These are phyloP conservation scores for Sanghuangporus weigelae DNA, from an alignment of 1,284 basidiomycete genomes.

Conservation along the genomic window DNA sequence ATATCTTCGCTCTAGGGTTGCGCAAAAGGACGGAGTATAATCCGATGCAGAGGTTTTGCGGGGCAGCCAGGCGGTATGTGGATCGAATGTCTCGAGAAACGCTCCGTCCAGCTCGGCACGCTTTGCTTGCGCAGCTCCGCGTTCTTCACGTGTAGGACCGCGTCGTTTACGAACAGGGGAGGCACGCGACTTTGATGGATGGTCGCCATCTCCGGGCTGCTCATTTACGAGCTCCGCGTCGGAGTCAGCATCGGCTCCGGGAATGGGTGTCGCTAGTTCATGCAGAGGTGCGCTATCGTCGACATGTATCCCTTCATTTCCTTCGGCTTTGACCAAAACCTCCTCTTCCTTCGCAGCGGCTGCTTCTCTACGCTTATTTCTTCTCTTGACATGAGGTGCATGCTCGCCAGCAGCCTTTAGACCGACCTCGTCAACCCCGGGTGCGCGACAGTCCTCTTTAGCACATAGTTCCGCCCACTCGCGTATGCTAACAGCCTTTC, in stretches of 20 bases:
- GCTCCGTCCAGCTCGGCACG: conserved; percentile 49
- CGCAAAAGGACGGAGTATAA: conserved; percentile 83
- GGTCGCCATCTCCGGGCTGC: conserved; percentile 31
- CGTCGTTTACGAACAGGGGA: conserved; percentile 37
- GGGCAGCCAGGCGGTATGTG: conserved; percentile 74
- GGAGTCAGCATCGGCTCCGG: conserved; percentile 6
- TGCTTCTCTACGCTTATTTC: conserved; percentile 22
- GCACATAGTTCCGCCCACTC: conserved; percentile 84
- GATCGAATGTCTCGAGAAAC: conserved; percentile 70
- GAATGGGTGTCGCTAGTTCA: conserved; percentile 12
- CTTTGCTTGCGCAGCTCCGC: conserved; percentile 49
- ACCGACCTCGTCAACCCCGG: conserved; percentile 63
- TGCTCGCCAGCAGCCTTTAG: conserved; percentile 34
- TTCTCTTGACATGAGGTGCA: conserved; percentile 30
- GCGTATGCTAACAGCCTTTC: conserved; percentile 74
- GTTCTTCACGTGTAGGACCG: conserved; percentile 41
- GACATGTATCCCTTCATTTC: conserved; percentile 24
- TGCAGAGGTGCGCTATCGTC: not conserved
- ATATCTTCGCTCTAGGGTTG: conserved; percentile 83
- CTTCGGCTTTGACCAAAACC: conserved; percentile 25
- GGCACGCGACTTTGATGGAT: conserved; percentile 28
- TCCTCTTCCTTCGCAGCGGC: conserved; percentile 23
- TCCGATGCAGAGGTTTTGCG: conserved; percentile 62
- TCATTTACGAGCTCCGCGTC: conserved; percentile 29
- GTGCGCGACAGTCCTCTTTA: conserved; percentile 63